Percentiles rank a stretch among this genome's conserved stretches.
Evolutionary conservation across 495 filamentous ascomycete genomes (phyloP).

Genomic region (Hyaloscypha bicolor): DNA sequence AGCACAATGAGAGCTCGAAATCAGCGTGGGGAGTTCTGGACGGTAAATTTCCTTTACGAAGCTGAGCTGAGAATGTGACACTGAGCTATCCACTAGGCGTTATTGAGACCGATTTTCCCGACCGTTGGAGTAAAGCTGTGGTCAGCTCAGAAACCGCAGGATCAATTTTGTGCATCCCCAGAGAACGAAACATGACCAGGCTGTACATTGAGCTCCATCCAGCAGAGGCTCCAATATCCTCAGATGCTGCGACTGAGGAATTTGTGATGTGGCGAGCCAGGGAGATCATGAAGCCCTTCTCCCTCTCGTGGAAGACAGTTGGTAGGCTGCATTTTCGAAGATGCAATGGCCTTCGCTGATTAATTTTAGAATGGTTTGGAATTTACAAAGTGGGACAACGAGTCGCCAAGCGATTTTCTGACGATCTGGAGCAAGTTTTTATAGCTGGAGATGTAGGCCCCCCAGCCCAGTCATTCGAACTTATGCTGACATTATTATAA

Average conservation of each 20-base stretch:
- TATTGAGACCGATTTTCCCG: constrained; percentile 69
- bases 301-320: constrained; percentile 61
- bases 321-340: constrained; percentile 41
- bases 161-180: constrained; percentile 64
- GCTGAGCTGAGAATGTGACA: neutral
- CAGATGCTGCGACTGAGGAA: constrained; percentile 49
- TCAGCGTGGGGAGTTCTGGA: constrained; percentile 88
- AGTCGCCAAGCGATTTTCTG: constrained; percentile 53
- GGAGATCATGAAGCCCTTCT: constrained; percentile 49
- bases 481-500: constrained; percentile 29
- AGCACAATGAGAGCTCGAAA: constrained; percentile 74
- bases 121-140: constrained; percentile 62
- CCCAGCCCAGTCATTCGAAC: constrained; percentile 46
- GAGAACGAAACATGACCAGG: constrained; percentile 60
- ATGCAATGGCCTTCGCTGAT: constrained; percentile 31
- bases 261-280: constrained; percentile 65
- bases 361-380: constrained; percentile 60
- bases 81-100: constrained; percentile 33
- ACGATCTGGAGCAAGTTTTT: constrained; percentile 57
- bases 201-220: constrained; percentile 63
- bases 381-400: constrained; percentile 67
- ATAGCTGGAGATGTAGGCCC: constrained; percentile 65
- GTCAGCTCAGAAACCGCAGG: constrained; percentile 57
- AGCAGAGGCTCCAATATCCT: constrained; percentile 30
- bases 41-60: constrained; percentile 50